Percentiles rank a stretch among this genome's conserved stretches.
phyloP scores from a whole-genome alignment of 768 basidiomycete genomes.

The Lactarius evosmus region DNA sequence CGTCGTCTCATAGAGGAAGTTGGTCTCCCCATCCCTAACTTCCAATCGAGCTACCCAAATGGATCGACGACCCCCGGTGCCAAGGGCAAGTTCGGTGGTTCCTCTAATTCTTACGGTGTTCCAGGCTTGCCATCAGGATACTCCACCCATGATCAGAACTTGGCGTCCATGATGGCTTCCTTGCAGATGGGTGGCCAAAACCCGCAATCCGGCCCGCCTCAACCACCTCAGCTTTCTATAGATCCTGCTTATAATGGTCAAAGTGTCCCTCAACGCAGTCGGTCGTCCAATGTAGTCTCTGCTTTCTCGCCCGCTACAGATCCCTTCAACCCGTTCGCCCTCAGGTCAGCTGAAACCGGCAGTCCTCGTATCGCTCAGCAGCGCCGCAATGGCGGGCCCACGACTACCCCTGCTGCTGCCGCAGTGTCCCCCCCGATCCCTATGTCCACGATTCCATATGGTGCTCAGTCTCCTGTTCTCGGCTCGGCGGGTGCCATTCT shows the following conservation, averaged over 20 bases:
- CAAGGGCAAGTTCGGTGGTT: conserved; percentile 51
- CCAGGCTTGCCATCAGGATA: conserved; percentile 78
- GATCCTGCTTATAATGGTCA: conserved; percentile 57
- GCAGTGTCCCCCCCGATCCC: conserved; percentile 26
- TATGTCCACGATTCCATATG: conserved; percentile 46
- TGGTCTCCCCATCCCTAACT: conserved; percentile 84
- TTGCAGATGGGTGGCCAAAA: conserved; percentile 89
- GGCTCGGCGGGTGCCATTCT: conserved; percentile 54
- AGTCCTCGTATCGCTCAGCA: conserved; percentile 46
- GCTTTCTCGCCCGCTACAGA: conserved; percentile 52
- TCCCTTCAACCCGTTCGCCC: conserved; percentile 56
- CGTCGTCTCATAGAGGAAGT: conserved; percentile 92
- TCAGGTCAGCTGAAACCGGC: conserved; percentile 47
- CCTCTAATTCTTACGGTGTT: conserved; percentile 58
- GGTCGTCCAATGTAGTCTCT: conserved; percentile 40
- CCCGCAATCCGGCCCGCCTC: conserved; percentile 72
- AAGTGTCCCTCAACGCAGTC: conserved; percentile 26
- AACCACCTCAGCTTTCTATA: conserved; percentile 67
- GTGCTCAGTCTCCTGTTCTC: conserved; percentile 58
- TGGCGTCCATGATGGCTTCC: conserved; percentile 92
- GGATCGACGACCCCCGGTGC: conserved; percentile 58
- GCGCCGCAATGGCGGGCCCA: conserved; percentile 46
- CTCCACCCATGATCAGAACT: conserved; percentile 76
- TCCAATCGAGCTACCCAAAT: conserved; percentile 71
- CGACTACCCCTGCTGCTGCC: conserved; percentile 34